Evolutionary conservation across 768 basidiomycete species (phyloP).

Genomic region (Lentinula guzmanii): DNA sequence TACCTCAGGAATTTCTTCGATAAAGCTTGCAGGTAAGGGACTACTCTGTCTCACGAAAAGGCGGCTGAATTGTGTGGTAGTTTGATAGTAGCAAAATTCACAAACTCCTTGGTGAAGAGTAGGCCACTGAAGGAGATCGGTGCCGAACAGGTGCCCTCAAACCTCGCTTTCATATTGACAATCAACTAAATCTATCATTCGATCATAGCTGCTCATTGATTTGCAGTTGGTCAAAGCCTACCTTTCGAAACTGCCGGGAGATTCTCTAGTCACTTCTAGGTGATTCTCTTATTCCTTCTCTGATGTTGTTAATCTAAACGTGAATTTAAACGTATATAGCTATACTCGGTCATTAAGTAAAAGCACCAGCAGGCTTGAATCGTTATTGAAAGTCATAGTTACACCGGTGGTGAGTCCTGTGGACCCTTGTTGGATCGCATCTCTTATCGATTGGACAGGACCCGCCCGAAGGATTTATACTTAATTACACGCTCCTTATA

Average conservation of each 20-base stretch:
- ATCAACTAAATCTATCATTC: not conserved
- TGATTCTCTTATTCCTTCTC: slow-evolving; percentile 19
- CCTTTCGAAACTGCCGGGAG: slow-evolving; percentile 79
- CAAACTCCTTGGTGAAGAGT: slow-evolving; percentile 83
- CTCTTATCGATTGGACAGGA: slow-evolving; percentile 42
- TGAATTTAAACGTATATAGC: slow-evolving; percentile 31
- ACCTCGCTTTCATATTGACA: not conserved
- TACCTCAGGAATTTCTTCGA: slow-evolving; percentile 91
- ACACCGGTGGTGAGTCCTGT: slow-evolving; percentile 70
- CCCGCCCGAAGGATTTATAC: slow-evolving; percentile 88
- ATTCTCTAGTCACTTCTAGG: slow-evolving; percentile 50
- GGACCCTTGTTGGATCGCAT: not conserved
- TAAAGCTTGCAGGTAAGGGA: slow-evolving; percentile 77
- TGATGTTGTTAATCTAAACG: not conserved
- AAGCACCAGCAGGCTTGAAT: slow-evolving; percentile 77
- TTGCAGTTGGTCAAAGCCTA: slow-evolving; percentile 82
- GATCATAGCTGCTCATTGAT: slow-evolving; percentile 75
- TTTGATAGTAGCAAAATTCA: slow-evolving; percentile 81
- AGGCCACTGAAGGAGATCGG: slow-evolving; percentile 89
- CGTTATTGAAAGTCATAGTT: slow-evolving; percentile 90
- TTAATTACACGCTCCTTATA: slow-evolving; percentile 92
- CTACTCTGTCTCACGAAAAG: not conserved
- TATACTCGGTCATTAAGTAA: slow-evolving; percentile 82
- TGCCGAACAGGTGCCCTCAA: slow-evolving; percentile 74
- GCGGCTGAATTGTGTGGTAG: slow-evolving; percentile 30